Evolutionary conservation across 2,329 filamentous ascomycete genomes (phyloP), one percentile per base, ranked within the genome.

Genomic region (Penicillium hordei): DNA sequence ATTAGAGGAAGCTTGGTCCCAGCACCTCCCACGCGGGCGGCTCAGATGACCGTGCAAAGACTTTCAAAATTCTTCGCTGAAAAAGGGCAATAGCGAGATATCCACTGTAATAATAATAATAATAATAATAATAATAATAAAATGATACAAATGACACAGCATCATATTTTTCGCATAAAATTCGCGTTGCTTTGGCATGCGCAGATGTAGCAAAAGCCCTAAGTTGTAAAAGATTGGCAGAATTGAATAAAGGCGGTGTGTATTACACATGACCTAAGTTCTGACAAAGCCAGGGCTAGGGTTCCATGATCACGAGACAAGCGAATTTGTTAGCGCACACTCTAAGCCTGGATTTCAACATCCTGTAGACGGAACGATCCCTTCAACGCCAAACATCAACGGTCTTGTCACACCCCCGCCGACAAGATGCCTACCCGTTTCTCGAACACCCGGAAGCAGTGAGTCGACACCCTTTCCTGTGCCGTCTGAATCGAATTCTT

Each of bases 1-100:
- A 97, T 99, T 68, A 83, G 83, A 64, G 84, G 82, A 12, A 91
- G 89, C 36, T 75, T 96, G 58, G 66, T 65, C 19, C 58, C 66
- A 39, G 59, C 62, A 33, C 55, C 62, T 48, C 52, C 63, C 17
- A 61, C 54, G 44, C 63, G 64, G 21, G 65, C 72, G 29, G 66
- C 68, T 25, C 65, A 68, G 15, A 53, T 46, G 50, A 68, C 66
- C 3, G 64, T 72, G 8, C 64, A 70, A 33, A 67, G 68, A 36
- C 62, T 77, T 19, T 63, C 67, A 7, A 68, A 58, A 3, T 77
- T 77, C 54, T 77, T 77, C 55, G 57, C 59, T 12, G 62, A 61
- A 55, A 67, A 64, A 23, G 21, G 12, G 12, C 17, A 8, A 27
- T 52, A 46, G 17, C 21, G 2, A 38, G 38, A 21, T 33, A 49